These are phyloP conservation scores for Fusarium sp. DNA, from an alignment of 2,329 filamentous ascomycete genomes.

Conservation along the genomic window DNA sequence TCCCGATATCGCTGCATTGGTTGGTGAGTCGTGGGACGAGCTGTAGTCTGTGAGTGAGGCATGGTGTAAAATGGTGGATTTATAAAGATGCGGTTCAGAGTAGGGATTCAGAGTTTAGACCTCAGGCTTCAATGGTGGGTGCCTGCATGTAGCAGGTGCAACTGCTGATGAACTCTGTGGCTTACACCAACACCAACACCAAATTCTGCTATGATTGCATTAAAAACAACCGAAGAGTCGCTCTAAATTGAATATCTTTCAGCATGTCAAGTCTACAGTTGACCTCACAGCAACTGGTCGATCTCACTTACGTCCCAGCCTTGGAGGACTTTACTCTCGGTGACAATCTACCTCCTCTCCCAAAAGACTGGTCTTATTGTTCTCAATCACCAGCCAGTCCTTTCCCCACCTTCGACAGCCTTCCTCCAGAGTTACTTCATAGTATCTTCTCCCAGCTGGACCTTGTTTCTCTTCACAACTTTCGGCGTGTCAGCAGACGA, in stretches of 20 bases:
- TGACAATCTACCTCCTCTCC: conserved; percentile 1
- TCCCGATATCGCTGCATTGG: conserved; percentile 50
- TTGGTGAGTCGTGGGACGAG: not conserved
- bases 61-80: not conserved
- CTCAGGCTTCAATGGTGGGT: conserved; percentile 14
- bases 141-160: too few relatives aligned
- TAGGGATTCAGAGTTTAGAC: conserved; percentile 1
- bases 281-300: not conserved
- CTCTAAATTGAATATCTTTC: not conserved
- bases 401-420: not conserved
- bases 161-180: too few relatives aligned
- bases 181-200: not conserved
- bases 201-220: not conserved
- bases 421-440: conserved; percentile 10
- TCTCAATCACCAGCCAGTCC: not conserved
- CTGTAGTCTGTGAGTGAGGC: not conserved
- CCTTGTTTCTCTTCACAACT: conserved; percentile 2
- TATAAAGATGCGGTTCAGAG: not conserved
- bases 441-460: conserved; percentile 13
- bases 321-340: not conserved
- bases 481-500: conserved; percentile 8
- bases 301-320: not conserved
- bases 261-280: conserved; percentile 3
- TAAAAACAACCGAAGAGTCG: not conserved
- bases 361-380: conserved; percentile 1